phyloP scores from a whole-genome alignment of 495 filamentous ascomycete genomes.

The Tuber magnatum region DNA sequence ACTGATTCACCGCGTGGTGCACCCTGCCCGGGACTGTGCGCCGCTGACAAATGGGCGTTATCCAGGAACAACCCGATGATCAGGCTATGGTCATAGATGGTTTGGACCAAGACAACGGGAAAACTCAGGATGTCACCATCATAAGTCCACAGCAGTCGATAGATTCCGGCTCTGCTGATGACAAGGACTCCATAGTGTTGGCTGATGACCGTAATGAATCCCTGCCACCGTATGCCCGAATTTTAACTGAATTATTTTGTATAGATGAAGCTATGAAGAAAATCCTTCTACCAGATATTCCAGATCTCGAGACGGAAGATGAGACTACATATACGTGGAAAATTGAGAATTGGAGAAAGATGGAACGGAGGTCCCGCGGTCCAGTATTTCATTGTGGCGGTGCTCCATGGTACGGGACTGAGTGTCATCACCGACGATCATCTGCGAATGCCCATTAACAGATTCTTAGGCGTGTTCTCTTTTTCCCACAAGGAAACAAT shows the following conservation, averaged over 20 bases:
- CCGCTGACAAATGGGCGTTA: not conserved
- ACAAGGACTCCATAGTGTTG: conserved; percentile 40
- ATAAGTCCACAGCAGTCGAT: conserved; percentile 62
- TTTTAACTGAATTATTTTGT: not conserved
- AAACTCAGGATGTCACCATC: conserved; percentile 75
- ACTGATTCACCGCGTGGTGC: not conserved
- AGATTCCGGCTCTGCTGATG: conserved; percentile 50
- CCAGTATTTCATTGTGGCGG: conserved; percentile 81
- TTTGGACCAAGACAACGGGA: conserved; percentile 54
- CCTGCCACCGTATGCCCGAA: not conserved
- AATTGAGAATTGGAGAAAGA: conserved; percentile 68
- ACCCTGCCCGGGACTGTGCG: not conserved
- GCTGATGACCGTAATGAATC: conserved; percentile 41
- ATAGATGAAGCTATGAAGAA: conserved; percentile 79
- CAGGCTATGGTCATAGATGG: conserved; percentile 43
- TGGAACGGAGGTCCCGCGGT: conserved; percentile 73
- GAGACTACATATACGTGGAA: conserved; percentile 76
- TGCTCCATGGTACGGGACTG: conserved; percentile 68
- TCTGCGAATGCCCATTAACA: conserved; percentile 10
- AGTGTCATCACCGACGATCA: not conserved
- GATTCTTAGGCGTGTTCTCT: conserved; percentile 69
- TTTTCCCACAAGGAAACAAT: conserved; percentile 92
- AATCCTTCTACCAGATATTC: conserved; percentile 61
- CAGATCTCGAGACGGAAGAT: conserved; percentile 62
- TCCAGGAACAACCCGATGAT: conserved; percentile 22